Percentiles rank a stretch among this genome's conserved stretches.
Conservation (phyloP, 345 rosid species). For the Gossypium longicalyx region DNA sequence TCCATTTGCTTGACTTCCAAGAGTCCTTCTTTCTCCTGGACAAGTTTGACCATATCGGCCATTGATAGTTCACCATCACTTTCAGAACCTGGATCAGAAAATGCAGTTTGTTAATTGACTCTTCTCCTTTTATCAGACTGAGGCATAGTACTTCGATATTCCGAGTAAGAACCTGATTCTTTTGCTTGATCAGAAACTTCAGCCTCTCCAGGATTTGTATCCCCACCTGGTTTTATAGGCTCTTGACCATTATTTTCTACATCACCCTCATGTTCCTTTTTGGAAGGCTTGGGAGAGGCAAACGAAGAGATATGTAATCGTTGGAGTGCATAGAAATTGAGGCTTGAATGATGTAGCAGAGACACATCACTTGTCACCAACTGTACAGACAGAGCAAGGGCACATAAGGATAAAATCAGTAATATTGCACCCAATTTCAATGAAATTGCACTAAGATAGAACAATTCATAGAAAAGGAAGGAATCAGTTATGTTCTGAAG, state of each 20-base stretch:
- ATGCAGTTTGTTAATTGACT: constrained; percentile 35
- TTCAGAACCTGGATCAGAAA: constrained; percentile 63
- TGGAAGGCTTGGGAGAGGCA: constrained; percentile 52
- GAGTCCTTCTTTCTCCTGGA: constrained; percentile 61
- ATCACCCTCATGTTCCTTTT: constrained; percentile 36
- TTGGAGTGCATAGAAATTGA: constrained; percentile 31
- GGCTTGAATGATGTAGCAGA: constrained; percentile 34
- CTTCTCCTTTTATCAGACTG: constrained; percentile 36
- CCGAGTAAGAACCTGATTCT: constrained; percentile 39
- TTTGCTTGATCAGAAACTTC: constrained; percentile 27
- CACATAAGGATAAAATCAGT: background rate
- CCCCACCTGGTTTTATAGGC: constrained; percentile 18
- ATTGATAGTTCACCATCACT: constrained; percentile 49
- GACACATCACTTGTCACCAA: constrained; percentile 40
- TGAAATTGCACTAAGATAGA: background rate
- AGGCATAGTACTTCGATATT: constrained; percentile 23
- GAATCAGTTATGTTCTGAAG: background rate
- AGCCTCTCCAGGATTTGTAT: constrained; percentile 19
- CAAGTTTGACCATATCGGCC: constrained; percentile 72
- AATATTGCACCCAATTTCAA: background rate
- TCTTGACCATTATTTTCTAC: constrained; percentile 19
- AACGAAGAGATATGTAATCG: constrained; percentile 58
- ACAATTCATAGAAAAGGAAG: background rate
- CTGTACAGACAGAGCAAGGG: constrained; percentile 23
- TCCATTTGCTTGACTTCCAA: constrained; percentile 58